These are phyloP conservation scores for Fraxinus americana DNA, from an alignment of 257 asterid species.

Conservation along the genomic window DNA sequence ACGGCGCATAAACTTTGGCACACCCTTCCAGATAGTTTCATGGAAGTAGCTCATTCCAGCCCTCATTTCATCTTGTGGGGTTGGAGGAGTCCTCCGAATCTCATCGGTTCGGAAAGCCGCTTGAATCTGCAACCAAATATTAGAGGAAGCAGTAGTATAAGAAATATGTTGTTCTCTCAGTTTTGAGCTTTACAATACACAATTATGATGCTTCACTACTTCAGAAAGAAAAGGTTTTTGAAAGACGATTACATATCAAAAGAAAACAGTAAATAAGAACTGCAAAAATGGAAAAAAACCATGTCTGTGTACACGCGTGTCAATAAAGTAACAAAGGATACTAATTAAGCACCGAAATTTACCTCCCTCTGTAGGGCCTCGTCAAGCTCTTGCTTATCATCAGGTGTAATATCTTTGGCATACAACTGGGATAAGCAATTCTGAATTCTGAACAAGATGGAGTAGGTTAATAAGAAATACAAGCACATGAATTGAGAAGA, in stretches of 20 bases:
- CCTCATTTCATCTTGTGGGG: conserved; percentile 69
- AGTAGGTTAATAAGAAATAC: background rate
- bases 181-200: background rate
- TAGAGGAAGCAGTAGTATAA: background rate
- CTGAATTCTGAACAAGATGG: conserved; percentile 48
- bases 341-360: conserved; percentile 7
- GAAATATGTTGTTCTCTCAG: background rate
- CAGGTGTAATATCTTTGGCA: conserved; percentile 57
- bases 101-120: conserved; percentile 66
- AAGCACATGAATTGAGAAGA: background rate
- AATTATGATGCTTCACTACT: background rate
- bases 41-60: conserved; percentile 66
- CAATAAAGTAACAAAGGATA: background rate
- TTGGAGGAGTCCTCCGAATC: conserved; percentile 54
- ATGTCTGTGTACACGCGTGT: background rate
- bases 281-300: background rate
- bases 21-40: conserved; percentile 64
- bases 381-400: conserved; percentile 61
- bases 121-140: conserved; percentile 41
- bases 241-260: background rate
- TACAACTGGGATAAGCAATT: conserved; percentile 49
- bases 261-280: background rate
- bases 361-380: conserved; percentile 66
- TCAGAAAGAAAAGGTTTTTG: background rate
- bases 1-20: conserved; percentile 58